Base-by-base conservation (phyloP, 139 green algal species). In the Pseudopediastrum boryanum region DNA sequence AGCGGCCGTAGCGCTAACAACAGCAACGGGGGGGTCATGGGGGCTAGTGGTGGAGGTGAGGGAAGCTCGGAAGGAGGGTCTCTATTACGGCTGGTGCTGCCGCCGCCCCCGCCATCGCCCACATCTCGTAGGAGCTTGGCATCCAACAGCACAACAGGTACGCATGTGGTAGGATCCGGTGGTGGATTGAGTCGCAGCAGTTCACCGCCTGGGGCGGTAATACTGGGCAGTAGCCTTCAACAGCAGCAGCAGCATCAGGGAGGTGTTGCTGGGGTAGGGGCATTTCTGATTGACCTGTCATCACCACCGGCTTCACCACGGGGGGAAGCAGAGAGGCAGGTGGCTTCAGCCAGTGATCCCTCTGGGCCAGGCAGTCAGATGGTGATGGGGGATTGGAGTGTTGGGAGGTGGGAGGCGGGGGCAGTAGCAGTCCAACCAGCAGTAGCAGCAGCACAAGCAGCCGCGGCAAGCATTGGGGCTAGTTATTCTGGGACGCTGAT, bases 271-370 rank as follows among this genome's bases (percentile, higher is more conserved):
- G 27, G 12, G 23, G 62, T 35, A 70, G 62, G 62, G 8, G 43
- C n/a, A 41, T 16, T 58, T 16, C 42, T 76, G n/a, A 78, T 78
- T 35, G 71, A 78, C 61, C 48, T 78, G 39, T 78, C 71, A 43
- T 78, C 71, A n/a, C 71, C 71, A 36, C 31, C 35, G 25, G 39
- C 69, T n/a, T n/a, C n/a, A n/a, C n/a, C n/a, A n/a, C n/a, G n/a
- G n/a, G n/a, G n/a, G n/a, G n/a, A n/a, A n/a, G n/a, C n/a, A n/a
- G n/a, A n/a, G n/a, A n/a, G n/a, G n/a, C n/a, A n/a, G n/a, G n/a
- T n/a, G n/a, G n/a, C n/a, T n/a, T n/a, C n/a, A n/a, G n/a, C n/a
- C n/a, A n/a, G n/a, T n/a, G n/a, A n/a, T n/a, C n/a, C n/a, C n/a
- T n/a, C n/a, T n/a, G n/a, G n/a, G n/a, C n/a, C n/a, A n/a, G n/a